These are phyloP conservation scores for Diophrys sp. DNA, from an alignment of 73 alveolate genomes.

Conservation along the genomic window DNA sequence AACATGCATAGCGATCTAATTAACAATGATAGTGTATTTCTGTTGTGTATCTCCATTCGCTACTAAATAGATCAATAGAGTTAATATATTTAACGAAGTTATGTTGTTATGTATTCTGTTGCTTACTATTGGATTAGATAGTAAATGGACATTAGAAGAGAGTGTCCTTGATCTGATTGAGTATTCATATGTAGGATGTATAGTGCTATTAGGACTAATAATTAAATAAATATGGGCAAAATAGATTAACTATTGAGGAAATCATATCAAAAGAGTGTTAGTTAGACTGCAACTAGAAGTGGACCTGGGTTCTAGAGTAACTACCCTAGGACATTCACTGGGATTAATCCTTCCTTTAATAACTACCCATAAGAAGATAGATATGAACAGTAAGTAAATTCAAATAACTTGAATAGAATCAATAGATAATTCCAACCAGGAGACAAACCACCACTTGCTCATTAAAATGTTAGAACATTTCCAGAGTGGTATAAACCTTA, in stretches of 20 bases:
- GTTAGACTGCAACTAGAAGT: not conserved
- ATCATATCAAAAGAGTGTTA: constrained; percentile 16
- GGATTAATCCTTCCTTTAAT: constrained; percentile 26
- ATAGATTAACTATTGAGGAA: not conserved
- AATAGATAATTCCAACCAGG: constrained; percentile 36
- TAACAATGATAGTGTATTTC: no score
- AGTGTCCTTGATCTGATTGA: no score
- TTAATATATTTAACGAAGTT: no score
- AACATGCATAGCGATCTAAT: no score
- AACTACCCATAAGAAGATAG: constrained; percentile 27
- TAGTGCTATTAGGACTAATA: no score
- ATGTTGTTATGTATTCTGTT: no score
- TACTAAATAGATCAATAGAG: no score
- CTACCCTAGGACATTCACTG: constrained; percentile 48
- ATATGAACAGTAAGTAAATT: constrained; percentile 13
- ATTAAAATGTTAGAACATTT: constrained; percentile 41
- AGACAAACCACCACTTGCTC: constrained; percentile 48
- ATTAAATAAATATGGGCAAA: not conserved
- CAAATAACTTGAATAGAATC: constrained; percentile 1
- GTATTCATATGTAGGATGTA: no score
- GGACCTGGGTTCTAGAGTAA: constrained; percentile 12
- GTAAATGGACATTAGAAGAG: no score
- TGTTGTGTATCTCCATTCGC: no score
- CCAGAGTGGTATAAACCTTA: constrained; percentile 67
- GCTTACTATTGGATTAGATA: no score